A percentile compares a stretch with the other conserved stretches of the same genome.
phyloP scores from a whole-genome alignment of 2,329 filamentous ascomycete genomes.

The Fusarium continuum region DNA sequence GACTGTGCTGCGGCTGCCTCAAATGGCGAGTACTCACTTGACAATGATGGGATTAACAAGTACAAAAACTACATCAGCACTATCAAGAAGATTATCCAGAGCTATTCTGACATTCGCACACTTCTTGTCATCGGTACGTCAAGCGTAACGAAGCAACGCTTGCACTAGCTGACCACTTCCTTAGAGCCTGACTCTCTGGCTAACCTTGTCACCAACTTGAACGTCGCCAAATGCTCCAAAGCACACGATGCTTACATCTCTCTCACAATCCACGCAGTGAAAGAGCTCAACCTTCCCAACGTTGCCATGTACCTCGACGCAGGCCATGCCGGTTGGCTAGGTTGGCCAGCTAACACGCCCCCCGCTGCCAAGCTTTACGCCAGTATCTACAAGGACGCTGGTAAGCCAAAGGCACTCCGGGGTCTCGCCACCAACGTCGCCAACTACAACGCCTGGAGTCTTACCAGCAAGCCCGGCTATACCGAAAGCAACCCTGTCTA shows the following conservation, averaged over 20 bases:
- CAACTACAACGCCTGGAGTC: constrained; percentile 63
- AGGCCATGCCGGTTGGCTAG: constrained; percentile 67
- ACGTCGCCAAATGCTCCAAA: constrained; percentile 58
- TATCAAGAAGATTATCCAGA: constrained; percentile 53
- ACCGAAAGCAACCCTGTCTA: constrained; percentile 59
- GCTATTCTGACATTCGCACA: constrained; percentile 55
- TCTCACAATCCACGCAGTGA: constrained; percentile 61
- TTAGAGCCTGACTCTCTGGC: constrained; percentile 66
- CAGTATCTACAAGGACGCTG: constrained; percentile 59
- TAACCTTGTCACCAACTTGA: constrained; percentile 66
- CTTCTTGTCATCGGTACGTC: constrained; percentile 56
- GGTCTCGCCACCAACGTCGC: constrained; percentile 67
- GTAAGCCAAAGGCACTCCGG: constrained; percentile 59
- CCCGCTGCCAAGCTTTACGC: constrained; percentile 59
- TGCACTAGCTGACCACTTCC: background rate
- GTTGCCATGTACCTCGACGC: constrained; percentile 68
- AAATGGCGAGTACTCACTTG: constrained; percentile 64
- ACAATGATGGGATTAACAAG: constrained; percentile 59
- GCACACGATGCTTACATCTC: constrained; percentile 60
- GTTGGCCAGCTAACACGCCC: constrained; percentile 63
- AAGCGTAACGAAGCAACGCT: fast-evolving
- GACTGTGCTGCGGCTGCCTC: constrained; percentile 66
- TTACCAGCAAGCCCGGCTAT: constrained; percentile 55
- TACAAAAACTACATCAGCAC: constrained; percentile 66
- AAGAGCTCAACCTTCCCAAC: constrained; percentile 62